A percentile compares a stretch with the other conserved stretches of the same genome.
Conservation (phyloP, 176 grass and related monocot species). For the Bolboschoenus planiculmis region DNA sequence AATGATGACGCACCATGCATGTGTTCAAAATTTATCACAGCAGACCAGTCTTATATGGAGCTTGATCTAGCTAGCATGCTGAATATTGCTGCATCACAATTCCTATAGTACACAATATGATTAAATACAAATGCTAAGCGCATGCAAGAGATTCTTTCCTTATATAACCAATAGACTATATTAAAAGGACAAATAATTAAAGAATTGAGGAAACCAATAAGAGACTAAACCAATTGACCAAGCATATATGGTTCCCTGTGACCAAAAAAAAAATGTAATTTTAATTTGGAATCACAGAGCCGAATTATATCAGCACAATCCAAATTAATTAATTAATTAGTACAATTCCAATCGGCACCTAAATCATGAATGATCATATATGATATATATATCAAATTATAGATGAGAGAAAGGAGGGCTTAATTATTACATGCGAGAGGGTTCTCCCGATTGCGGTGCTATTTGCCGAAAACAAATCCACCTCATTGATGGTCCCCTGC, state of each 20-base stretch:
- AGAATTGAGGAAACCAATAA: background rate
- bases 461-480: constrained; percentile 9
- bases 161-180: background rate
- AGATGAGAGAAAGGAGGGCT: background rate
- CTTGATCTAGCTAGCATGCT: background rate
- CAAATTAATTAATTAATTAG: background rate
- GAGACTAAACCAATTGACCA: background rate
- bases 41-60: background rate
- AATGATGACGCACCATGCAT: background rate
- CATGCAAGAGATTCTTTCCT: background rate
- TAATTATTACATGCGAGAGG: constrained; percentile 26
- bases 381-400: background rate
- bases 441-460: constrained; percentile 29
- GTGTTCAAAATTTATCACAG: background rate
- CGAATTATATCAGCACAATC: background rate
- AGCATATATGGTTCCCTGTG: background rate
- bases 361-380: background rate
- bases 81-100: background rate
- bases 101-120: background rate
- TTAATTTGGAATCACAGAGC: background rate
- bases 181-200: background rate
- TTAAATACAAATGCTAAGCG: background rate
- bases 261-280: background rate
- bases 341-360: background rate
- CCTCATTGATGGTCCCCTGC: no score